Percentiles rank a stretch among this genome's conserved stretches.
Evolutionary conservation across 164 flowering plant genomes (phyloP).

Genomic region (Protea cynaroides): DNA sequence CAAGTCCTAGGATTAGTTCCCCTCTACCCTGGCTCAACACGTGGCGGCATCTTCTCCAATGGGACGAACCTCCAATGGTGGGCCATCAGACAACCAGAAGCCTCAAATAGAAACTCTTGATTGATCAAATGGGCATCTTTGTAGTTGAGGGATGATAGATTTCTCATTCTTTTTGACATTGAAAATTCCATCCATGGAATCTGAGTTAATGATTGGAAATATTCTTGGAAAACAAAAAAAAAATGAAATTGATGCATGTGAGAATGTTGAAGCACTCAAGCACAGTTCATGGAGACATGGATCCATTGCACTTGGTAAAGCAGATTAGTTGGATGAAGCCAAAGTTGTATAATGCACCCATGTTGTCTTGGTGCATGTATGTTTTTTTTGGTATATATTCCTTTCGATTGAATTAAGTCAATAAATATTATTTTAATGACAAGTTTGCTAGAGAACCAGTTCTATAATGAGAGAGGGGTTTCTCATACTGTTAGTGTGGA

Average conservation of each 20-base stretch:
- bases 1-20: background rate
- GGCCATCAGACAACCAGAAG: slow-evolving; percentile 4
- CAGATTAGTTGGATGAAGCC: background rate
- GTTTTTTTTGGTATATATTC: no score
- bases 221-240: background rate
- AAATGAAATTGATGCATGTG: background rate
- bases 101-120: slow-evolving; percentile 4
- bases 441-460: no score
- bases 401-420: background rate
- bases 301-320: slow-evolving; percentile 15
- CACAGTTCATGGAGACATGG: no score
- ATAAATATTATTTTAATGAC: no score
- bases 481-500: no score
- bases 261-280: no score
- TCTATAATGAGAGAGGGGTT: no score
- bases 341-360: slow-evolving; percentile 1
- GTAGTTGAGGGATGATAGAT: slow-evolving; percentile 4
- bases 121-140: slow-evolving; percentile 7
- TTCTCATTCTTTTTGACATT: background rate
- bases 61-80: background rate
- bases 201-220: background rate
- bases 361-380: slow-evolving; percentile 12
- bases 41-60: background rate
- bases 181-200: background rate
- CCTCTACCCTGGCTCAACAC: background rate